These are phyloP conservation scores for Daedaleopsis nitida DNA, from an alignment of 768 basidiomycete genomes.

Conservation along the genomic window DNA sequence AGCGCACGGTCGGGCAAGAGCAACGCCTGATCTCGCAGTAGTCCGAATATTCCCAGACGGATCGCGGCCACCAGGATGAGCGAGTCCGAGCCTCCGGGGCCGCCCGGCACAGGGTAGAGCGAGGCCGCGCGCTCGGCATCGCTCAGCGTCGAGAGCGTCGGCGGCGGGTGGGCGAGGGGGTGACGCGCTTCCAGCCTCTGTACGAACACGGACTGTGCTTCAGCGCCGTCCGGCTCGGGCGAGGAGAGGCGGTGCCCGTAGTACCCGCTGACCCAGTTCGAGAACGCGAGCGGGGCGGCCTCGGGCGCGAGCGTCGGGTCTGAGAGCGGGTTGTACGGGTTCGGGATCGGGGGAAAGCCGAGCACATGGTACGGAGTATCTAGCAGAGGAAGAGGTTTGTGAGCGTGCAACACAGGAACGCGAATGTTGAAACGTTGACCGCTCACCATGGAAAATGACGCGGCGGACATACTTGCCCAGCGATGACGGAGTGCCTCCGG, in stretches of 20 bases:
- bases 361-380: neutral
- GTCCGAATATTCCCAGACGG: conserved; percentile 3
- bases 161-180: conserved; percentile 6
- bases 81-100: conserved; percentile 18
- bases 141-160: conserved; percentile 15
- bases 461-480: conserved; percentile 5
- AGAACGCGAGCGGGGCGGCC: neutral
- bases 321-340: conserved; percentile 9
- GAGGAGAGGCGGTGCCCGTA: conserved; percentile 2
- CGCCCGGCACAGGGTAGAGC: conserved; percentile 9
- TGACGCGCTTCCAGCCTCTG: conserved; percentile 16
- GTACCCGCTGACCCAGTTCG: conserved; percentile 14
- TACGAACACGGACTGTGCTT: neutral
- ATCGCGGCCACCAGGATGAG: conserved; percentile 10
- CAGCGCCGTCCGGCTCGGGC: no score
- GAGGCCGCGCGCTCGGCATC: conserved; percentile 4
- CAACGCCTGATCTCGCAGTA: conserved; percentile 7
- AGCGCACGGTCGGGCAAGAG: neutral
- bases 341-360: neutral
- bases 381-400: neutral
- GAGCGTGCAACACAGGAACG: neutral
- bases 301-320: conserved; percentile 4
- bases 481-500: neutral
- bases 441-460: conserved; percentile 12
- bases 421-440: no score